Percentiles rank a stretch among this genome's conserved stretches.
Conservation (phyloP, 164 flowering plant species). For the Euptelea pleiosperma region DNA sequence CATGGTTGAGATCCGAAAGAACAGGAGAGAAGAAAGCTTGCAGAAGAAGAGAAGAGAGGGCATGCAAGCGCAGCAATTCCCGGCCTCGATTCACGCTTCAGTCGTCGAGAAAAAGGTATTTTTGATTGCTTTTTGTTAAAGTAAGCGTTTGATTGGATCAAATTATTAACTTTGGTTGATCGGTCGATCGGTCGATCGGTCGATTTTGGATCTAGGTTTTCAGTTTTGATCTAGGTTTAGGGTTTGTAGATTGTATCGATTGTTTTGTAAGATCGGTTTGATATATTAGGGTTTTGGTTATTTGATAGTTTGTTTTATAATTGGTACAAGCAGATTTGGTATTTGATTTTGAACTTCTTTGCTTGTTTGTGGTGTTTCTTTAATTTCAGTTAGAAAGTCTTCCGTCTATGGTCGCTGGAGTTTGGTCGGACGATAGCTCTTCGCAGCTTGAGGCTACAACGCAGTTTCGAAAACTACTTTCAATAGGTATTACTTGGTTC, state of each 20-base stretch:
- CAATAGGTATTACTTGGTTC: constrained; percentile 44
- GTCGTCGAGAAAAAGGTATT: constrained; percentile 51
- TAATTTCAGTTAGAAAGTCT: constrained; percentile 57
- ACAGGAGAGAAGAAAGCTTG: constrained; percentile 62
- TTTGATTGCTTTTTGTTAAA: neutral
- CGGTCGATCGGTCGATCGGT: too few species aligned
- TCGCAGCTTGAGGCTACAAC: constrained; percentile 82
- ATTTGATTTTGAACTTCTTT: too few species aligned
- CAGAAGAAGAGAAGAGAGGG: constrained; percentile 77
- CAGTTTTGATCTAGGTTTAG: neutral
- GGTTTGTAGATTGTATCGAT: neutral
- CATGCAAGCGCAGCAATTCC: constrained; percentile 45
- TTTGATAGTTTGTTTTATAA: neutral
- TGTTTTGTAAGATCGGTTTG: neutral
- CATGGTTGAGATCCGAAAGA: constrained; percentile 84
- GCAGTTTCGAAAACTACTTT: constrained; percentile 72
- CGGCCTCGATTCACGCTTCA: constrained; percentile 33
- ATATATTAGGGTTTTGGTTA: too few species aligned
- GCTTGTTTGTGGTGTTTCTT: neutral
- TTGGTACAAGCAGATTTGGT: too few species aligned
- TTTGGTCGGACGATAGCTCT: constrained; percentile 45
- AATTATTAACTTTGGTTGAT: neutral
- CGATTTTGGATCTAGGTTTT: constrained; percentile 3
- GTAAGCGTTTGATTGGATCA: neutral
- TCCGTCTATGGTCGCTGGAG: constrained; percentile 71